phyloP scores from a whole-genome alignment of 2,329 filamentous ascomycete species.

The Chaetomiaceae sp. region DNA sequence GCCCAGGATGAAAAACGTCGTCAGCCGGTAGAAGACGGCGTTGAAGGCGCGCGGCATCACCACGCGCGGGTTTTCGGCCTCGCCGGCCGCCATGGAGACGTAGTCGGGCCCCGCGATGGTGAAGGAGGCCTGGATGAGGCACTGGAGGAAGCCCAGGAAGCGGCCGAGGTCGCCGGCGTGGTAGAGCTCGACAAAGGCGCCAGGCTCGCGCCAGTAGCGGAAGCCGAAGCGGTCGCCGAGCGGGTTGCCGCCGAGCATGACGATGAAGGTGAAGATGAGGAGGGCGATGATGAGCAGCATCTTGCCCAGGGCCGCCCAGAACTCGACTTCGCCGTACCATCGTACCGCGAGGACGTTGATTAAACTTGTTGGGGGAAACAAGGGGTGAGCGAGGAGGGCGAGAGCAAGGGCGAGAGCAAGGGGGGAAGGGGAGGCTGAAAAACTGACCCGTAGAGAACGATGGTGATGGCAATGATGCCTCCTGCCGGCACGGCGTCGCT shows the following conservation, averaged over 20 bases:
- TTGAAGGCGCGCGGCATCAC: conserved; percentile 68
- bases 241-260: conserved; percentile 80
- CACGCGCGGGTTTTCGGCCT: conserved; percentile 60
- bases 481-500: conserved; percentile 51
- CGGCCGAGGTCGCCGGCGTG: conserved; percentile 61
- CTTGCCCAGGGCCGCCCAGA: conserved; percentile 68
- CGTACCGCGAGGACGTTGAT: conserved; percentile 71
- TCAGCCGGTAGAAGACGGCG: conserved; percentile 68
- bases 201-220: conserved; percentile 62
- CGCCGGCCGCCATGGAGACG: conserved; percentile 52
- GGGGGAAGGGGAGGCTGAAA: neutral
- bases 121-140: conserved; percentile 66
- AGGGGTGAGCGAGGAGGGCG: neutral
- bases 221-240: conserved; percentile 68
- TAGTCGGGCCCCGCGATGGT: conserved; percentile 64
- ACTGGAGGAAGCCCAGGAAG: conserved; percentile 72
- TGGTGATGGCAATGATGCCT: conserved; percentile 55
- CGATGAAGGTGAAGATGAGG: conserved; percentile 72
- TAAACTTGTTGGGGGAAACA: conserved; percentile 33
- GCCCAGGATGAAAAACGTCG: conserved; percentile 66
- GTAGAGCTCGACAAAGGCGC: conserved; percentile 65
- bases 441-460: conserved; percentile 36
- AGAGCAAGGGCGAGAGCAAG: neutral
- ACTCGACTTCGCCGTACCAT: conserved; percentile 74
- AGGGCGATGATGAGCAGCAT: conserved; percentile 67